Base-by-base conservation (phyloP, 2,329 filamentous ascomycete species). In the Colletotrichum limetticola region DNA sequence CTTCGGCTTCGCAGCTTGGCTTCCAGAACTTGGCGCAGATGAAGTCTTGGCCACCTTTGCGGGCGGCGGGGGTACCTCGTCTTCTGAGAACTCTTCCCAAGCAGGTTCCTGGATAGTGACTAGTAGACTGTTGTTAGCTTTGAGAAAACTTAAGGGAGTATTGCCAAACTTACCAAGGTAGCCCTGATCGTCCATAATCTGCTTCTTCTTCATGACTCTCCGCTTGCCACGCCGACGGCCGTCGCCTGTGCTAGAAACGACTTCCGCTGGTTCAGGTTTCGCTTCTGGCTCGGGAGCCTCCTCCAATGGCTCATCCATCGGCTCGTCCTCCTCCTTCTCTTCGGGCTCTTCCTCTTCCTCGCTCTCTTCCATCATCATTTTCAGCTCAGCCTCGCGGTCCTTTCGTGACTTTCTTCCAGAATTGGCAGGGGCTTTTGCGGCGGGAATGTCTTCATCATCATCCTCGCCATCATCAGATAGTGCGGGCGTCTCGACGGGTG, bases 21-120 rank as follows among this genome's bases (percentile, higher is more conserved):
- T 84, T 71, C 87, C 85, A 14, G 87, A 86, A 26, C 84, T 81
- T 7, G 85, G 82, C 1, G 84, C 85, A 66, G 83, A 75, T 72
- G 83, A 76, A 65, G 82, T 75, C 74, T 91, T 92, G 7, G 85
- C 78, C 19, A 49, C 8, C 78, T 90, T 91, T 79, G 80, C 76
- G 1, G 83, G 78, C 4, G 89, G 86, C 9, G 84, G 82, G 37
- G 86, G 86, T 26, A 91, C 89, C 76, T 98, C 95, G 75, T 97
- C 95, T 80, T 98, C 95, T 0, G 95, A 97, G 84, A 97, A 98
- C 0, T 93, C 96, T 81, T 98, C 95, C 95, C 95, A 98, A 0
- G 88, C 92, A 0, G 89, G 84, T 79, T 97, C 95, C 82, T 97
- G 94, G 76, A 92, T 93, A 2, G 95, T 98, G 37, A 98, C 95